These are phyloP conservation scores for Arachis stenosperma DNA, from an alignment of 306 rosid species.

Conservation along the genomic window DNA sequence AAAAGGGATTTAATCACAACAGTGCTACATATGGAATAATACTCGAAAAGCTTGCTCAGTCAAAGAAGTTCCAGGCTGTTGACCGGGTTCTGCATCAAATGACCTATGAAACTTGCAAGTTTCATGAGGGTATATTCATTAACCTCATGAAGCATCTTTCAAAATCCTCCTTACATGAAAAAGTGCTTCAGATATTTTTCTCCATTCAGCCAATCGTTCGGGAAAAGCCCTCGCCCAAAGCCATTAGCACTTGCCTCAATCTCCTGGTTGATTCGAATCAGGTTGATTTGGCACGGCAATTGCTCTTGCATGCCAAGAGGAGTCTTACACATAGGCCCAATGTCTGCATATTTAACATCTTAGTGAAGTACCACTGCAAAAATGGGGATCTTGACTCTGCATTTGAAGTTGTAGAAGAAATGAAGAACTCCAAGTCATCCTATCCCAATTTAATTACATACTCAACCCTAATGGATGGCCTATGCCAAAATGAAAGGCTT, in stretches of 20 bases:
- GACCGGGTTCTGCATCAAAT: conserved; percentile 72
- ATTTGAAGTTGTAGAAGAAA: conserved; percentile 72
- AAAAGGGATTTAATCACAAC: conserved; percentile 80
- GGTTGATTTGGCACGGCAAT: conserved; percentile 67
- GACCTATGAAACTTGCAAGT: conserved; percentile 79
- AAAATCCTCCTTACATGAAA: conserved; percentile 58
- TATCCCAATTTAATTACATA: conserved; percentile 78
- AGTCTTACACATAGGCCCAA: conserved; percentile 64
- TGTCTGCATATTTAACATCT: conserved; percentile 75
- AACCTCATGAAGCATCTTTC: conserved; percentile 86
- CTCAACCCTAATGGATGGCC: conserved; percentile 82
- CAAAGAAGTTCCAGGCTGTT: conserved; percentile 69
- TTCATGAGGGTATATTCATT: conserved; percentile 80
- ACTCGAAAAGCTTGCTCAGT: conserved; percentile 74
- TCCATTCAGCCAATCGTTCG: conserved; percentile 68
- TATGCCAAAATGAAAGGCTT: conserved; percentile 69
- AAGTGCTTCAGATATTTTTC: conserved; percentile 67
- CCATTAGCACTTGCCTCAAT: conserved; percentile 83
- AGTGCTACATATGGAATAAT: conserved; percentile 68
- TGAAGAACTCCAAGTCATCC: conserved; percentile 62
- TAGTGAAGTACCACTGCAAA: conserved; percentile 86
- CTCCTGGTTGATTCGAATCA: conserved; percentile 63
- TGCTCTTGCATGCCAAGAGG: conserved; percentile 66
- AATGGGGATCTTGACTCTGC: conserved; percentile 77
- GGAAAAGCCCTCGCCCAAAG: conserved; percentile 77